Conservation (phyloP, 768 basidiomycete genomes). For the Phanerochaete carnosa region DNA sequence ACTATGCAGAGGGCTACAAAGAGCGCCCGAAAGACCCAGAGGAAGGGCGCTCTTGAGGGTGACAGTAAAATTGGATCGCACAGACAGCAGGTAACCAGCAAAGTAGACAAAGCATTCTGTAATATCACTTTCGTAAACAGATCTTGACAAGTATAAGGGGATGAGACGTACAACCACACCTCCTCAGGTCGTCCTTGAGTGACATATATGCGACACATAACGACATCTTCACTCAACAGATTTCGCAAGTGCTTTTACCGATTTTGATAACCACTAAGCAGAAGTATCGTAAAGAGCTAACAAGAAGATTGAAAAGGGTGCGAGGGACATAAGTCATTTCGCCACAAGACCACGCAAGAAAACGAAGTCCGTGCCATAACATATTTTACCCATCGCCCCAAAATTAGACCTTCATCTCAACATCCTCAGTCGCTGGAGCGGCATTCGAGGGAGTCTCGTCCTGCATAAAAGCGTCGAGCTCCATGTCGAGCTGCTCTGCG, state of each 20-base stretch:
- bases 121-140: too few relatives aligned
- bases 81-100: too few relatives aligned
- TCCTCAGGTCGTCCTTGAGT: too few relatives aligned
- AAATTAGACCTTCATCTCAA: slow-evolving; percentile 46
- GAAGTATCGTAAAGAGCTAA: background rate
- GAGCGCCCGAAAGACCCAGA: slow-evolving; percentile 2
- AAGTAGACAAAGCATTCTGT: too few relatives aligned
- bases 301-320: background rate
- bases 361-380: background rate
- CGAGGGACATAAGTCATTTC: background rate
- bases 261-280: background rate
- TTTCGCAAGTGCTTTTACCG: background rate
- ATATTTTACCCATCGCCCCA: background rate
- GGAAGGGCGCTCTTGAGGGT: slow-evolving; percentile 1
- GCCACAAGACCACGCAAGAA: background rate
- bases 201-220: too few relatives aligned
- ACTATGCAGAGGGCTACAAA: slow-evolving; percentile 8
- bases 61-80: too few relatives aligned
- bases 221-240: too few relatives aligned
- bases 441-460: slow-evolving; percentile 38
- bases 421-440: slow-evolving; percentile 37
- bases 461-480: slow-evolving; percentile 85
- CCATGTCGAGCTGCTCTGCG: slow-evolving; percentile 81
- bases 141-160: too few relatives aligned
- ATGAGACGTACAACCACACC: too few relatives aligned